These are phyloP conservation scores for Delitschia confertaspora DNA, from an alignment of 495 filamentous ascomycete genomes.

Conservation along the genomic window DNA sequence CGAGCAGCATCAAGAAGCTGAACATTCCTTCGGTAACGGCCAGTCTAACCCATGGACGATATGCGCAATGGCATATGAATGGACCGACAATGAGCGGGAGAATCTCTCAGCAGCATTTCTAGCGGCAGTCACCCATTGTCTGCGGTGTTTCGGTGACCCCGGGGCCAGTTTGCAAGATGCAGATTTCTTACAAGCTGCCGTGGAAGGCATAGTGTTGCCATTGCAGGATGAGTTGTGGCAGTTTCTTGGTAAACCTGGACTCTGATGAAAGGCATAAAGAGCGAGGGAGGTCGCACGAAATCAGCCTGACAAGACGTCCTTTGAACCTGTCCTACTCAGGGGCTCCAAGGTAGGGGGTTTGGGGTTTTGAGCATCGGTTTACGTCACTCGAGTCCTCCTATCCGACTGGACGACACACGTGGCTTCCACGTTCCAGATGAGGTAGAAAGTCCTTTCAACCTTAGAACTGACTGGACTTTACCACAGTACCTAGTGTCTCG, in stretches of 20 bases:
- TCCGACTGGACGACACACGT: too few species aligned
- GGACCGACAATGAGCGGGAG: slow-evolving; percentile 24
- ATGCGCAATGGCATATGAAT: slow-evolving; percentile 25
- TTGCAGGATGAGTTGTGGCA: slow-evolving; percentile 25
- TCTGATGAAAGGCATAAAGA: too few species aligned
- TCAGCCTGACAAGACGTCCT: too few species aligned
- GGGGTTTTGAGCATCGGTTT: too few species aligned
- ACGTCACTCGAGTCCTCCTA: too few species aligned
- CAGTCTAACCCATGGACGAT: slow-evolving; percentile 21
- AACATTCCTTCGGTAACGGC: background rate
- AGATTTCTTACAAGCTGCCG: slow-evolving; percentile 24
- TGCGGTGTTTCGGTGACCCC: slow-evolving; percentile 25
- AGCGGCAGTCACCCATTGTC: slow-evolving; percentile 23
- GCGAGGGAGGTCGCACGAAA: too few species aligned
- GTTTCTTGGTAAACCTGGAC: slow-evolving; percentile 18
- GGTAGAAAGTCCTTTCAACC: too few species aligned
- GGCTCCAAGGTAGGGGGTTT: too few species aligned
- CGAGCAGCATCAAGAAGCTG: slow-evolving; percentile 14
- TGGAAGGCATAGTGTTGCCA: slow-evolving; percentile 24
- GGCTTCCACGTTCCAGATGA: too few species aligned
- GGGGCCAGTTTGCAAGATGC: slow-evolving; percentile 20
- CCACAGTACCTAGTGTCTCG: too few species aligned
- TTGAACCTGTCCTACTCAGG: too few species aligned
- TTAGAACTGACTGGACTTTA: too few species aligned
- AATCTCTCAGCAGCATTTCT: slow-evolving; percentile 25